A percentile compares a stretch with the other conserved stretches of the same genome.
phyloP scores from a whole-genome alignment of 495 filamentous ascomycete species.

The Aeminium ludgeri region DNA sequence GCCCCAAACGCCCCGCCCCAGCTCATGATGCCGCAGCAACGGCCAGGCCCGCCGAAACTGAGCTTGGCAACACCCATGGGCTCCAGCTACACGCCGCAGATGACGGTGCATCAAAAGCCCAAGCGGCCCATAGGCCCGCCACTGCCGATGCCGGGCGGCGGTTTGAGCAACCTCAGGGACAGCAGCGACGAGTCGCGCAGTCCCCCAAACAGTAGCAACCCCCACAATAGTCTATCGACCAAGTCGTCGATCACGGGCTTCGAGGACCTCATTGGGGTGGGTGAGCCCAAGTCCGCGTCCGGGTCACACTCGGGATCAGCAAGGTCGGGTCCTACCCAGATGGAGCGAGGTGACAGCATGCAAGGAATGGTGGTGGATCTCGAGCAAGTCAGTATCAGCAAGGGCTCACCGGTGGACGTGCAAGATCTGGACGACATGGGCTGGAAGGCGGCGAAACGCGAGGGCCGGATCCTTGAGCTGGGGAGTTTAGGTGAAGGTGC shows the following conservation, averaged over 20 bases:
- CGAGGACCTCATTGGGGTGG: constrained; percentile 40
- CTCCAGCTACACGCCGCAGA: constrained; percentile 47
- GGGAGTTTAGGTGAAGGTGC: constrained; percentile 90
- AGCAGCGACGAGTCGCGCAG: constrained; percentile 60
- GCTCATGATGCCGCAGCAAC: constrained; percentile 18
- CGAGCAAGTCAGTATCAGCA: constrained; percentile 56
- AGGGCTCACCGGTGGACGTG: constrained; percentile 66
- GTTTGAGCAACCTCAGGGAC: constrained; percentile 43
- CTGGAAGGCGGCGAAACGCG: constrained; percentile 80
- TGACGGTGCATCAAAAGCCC: constrained; percentile 29
- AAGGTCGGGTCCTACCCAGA: constrained; percentile 29
- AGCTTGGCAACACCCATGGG: constrained; percentile 76
- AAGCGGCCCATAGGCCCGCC: constrained; percentile 34
- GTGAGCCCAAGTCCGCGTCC: constrained; percentile 74
- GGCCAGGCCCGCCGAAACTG: constrained; percentile 45
- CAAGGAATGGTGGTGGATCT: constrained; percentile 41
- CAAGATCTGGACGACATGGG: constrained; percentile 89
- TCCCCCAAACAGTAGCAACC: constrained; percentile 44
- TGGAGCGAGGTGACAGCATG: constrained; percentile 61
- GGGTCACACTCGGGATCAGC: no score
- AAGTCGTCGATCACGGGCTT: constrained; percentile 64
- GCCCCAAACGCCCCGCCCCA: constrained; percentile 12
- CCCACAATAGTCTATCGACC: constrained; percentile 61
- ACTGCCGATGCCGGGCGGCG: constrained; percentile 25
- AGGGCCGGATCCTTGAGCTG: constrained; percentile 71